Percentiles rank a stretch among this genome's conserved stretches.
Conservation (phyloP, 2,329 filamentous ascomycete species). For the Penicillium sp. region DNA sequence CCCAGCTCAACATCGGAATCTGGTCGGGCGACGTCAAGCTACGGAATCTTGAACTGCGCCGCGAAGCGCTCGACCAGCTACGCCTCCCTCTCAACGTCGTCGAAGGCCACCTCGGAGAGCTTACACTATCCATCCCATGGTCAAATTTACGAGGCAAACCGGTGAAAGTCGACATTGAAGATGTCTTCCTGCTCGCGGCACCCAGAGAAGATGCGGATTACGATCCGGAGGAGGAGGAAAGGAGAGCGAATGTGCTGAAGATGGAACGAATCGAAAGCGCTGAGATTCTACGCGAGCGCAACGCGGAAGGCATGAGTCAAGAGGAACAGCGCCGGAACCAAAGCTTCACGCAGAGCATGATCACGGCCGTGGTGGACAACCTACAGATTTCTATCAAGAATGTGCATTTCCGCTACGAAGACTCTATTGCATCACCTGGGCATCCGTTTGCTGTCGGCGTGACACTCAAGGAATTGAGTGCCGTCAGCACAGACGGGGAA, state of each 20-base stretch:
- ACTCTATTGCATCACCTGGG: slow-evolving; percentile 86
- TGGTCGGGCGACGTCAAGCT: slow-evolving; percentile 98
- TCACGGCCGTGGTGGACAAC: slow-evolving; percentile 96
- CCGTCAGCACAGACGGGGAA: slow-evolving; percentile 85
- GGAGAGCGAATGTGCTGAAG: slow-evolving; percentile 79
- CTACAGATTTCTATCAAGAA: slow-evolving; percentile 96
- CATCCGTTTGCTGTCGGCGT: slow-evolving; percentile 90
- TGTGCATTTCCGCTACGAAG: slow-evolving; percentile 95
- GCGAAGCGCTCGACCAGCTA: slow-evolving; percentile 92
- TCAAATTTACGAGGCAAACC: slow-evolving; percentile 91
- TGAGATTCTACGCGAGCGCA: slow-evolving; percentile 84
- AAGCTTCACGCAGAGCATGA: slow-evolving; percentile 89
- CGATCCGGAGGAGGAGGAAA: slow-evolving; percentile 83
- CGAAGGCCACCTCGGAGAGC: slow-evolving; percentile 82
- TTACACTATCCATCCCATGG: slow-evolving; percentile 93
- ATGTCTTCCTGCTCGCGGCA: slow-evolving; percentile 90
- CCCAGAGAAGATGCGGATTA: slow-evolving; percentile 93
- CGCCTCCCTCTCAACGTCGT: slow-evolving; percentile 94
- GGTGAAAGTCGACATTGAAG: slow-evolving; percentile 88
- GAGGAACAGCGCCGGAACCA: slow-evolving; percentile 97
- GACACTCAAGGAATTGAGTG: slow-evolving; percentile 91
- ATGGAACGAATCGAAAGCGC: slow-evolving; percentile 98
- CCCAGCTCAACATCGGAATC: slow-evolving; percentile 95
- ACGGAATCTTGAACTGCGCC: slow-evolving; percentile 78
- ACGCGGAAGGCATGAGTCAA: slow-evolving; percentile 80